Base-by-base conservation (phyloP, 495 filamentous ascomycete genomes). In the Neurospora hispaniola region DNA sequence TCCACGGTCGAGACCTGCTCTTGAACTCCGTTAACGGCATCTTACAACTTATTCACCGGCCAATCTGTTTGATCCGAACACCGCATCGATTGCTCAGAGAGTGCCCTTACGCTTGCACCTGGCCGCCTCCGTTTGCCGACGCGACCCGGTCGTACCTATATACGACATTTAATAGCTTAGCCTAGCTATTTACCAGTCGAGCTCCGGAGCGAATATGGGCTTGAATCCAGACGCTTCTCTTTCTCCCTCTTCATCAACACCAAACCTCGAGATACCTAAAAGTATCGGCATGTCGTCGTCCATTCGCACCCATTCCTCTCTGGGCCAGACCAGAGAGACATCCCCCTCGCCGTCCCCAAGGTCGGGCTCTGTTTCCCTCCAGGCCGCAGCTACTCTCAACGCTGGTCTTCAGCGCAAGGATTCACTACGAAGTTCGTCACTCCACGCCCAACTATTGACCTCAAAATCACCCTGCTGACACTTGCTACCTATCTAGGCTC, bases 301-400 rank as follows among this genome's bases (percentile, higher is more conserved):
- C 35, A 70, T 85, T 85, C n/a, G 84, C 80, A 68, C 86, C 84
- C 31, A 82, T 78, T 62, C 82, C 82, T 38, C 79, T 76, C 75
- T 74, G 74, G 69, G 59, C 54, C 71, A 70, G 35, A 70, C 54
- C 27, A 59, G 73, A 39, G 78, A 79, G 72, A 81, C 85, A 76
- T 85, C 81, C 16, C 82, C 83, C 27, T 85, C 88, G 18, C 81
- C 86, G 6, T 87, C 88, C 48, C 85, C 90, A 23, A 82, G 90
- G 69, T 88, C 87, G 38, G 86, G 89, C 18, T 88, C 89, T 11
- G 83, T 85, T 39, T 92, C 90, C 10, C 84, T 92, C 38, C 88
- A 90, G 75, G 88, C 90, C 69, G 86, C 91, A 16, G 91, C 89
- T 5, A 88, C 89, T 18, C 85, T 92, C 73, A 93, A 92, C 78